Evolutionary conservation across 2,329 filamentous ascomycete species (phyloP).

Genomic region (Bimuria novae-zelandiae): DNA sequence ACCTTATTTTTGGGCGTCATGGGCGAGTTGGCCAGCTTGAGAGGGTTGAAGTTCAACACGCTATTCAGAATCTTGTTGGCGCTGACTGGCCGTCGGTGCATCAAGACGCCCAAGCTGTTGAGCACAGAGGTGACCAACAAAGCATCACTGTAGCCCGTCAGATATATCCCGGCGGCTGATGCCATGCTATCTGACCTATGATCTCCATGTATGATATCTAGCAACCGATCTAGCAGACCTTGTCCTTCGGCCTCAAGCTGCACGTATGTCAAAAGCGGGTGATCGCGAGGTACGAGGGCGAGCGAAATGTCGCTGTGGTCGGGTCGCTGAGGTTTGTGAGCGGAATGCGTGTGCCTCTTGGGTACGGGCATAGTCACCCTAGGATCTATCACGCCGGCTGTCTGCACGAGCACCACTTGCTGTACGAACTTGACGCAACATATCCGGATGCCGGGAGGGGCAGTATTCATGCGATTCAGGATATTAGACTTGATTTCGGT

Average conservation of each 20-base stretch:
- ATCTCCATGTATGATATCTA: conserved; percentile 84
- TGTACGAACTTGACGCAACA: conserved; percentile 98
- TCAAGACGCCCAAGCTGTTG: conserved; percentile 82
- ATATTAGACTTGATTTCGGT: conserved; percentile 86
- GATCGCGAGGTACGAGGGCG: conserved; percentile 80
- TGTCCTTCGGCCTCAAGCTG: conserved; percentile 92
- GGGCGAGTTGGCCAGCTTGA: conserved; percentile 76
- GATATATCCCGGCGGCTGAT: conserved; percentile 15
- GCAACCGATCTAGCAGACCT: conserved; percentile 85
- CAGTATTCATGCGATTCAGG: conserved; percentile 82
- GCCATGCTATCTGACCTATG: conserved; percentile 65
- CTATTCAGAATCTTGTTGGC: conserved; percentile 84
- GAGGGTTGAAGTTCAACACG: conserved; percentile 87
- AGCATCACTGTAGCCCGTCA: conserved; percentile 68
- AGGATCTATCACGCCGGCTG: conserved; percentile 80
- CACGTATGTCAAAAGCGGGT: conserved; percentile 76
- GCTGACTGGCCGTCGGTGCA: conserved; percentile 79
- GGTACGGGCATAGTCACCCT: conserved; percentile 62
- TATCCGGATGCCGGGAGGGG: conserved; percentile 76
- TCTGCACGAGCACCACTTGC: conserved; percentile 89
- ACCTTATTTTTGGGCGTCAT: conserved; percentile 81
- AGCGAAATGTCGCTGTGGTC: conserved; percentile 85
- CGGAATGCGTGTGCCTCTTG: conserved; percentile 8
- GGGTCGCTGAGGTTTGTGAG: conserved; percentile 60
- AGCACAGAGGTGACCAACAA: conserved; percentile 88